Base-by-base conservation (phyloP, 768 basidiomycete species). In the Multifurca ochricompacta region DNA sequence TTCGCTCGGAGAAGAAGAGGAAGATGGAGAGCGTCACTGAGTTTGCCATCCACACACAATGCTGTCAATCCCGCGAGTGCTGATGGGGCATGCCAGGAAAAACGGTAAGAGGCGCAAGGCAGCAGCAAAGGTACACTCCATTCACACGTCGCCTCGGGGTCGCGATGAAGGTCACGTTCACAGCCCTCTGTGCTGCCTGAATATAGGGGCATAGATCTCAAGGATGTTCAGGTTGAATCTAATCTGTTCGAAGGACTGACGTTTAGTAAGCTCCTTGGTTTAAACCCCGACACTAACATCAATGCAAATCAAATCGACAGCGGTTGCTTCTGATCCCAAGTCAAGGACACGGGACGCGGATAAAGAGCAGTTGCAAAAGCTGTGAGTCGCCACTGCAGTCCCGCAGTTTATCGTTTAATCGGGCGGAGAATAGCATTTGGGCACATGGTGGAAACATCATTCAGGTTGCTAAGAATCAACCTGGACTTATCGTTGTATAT, bases 261-360 rank as follows among this genome's bases (percentile, higher is more conserved):
- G 49, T 95, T 97, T 64, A 82, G 94, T 94, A 48, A 64, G 86
- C 73, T 40, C 23, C 28, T 37, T 13, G 23, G n/a, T n/a, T n/a
- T 14, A 19, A 31, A 28, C 10, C 31, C 16, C 8, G 8, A 1
- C 14, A n/a, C 9, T 37, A 37, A 4, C n/a, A 16, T 21, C 7
- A 13, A 25, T 11, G 36, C 23, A 7, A 42, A 13, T 41, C 43
- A 43, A 32, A 32, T 48, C 59, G 47, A 42, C 52, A 91, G 88
- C 87, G 66, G 83, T 91, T 4, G 75, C 82, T 58, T 80, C 85
- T 3, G 85, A 90, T 66, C 85, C 86, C 0, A 85, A 81, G 66
- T 89, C 78, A 19, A 76, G 70, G 60, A 83, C 76, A 1, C 80
- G 79, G 7, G 80, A 82, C 25, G 70, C 83, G 48, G 83, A 89